These are phyloP conservation scores for Dalbergia cultrata DNA, from an alignment of 306 rosid species.

Conservation along the genomic window DNA sequence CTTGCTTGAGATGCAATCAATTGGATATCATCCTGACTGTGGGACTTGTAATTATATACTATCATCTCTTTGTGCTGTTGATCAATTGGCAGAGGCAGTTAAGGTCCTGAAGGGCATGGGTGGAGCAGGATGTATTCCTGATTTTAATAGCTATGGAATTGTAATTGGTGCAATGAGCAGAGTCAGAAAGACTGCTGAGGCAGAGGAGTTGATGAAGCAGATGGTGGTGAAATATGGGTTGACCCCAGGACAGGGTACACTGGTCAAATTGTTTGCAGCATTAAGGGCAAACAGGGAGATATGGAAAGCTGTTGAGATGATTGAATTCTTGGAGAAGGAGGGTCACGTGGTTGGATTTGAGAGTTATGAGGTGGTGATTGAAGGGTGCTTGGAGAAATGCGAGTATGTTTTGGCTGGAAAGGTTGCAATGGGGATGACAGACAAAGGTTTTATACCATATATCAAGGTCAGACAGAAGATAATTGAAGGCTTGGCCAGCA, in stretches of 20 bases:
- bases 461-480: constrained; percentile 78
- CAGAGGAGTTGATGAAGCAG: constrained; percentile 60
- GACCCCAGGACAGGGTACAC: constrained; percentile 71
- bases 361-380: constrained; percentile 76
- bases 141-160: constrained; percentile 66
- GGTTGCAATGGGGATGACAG: constrained; percentile 73
- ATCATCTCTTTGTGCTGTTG: constrained; percentile 74
- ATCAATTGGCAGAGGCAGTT: constrained; percentile 72
- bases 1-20: constrained; percentile 71
- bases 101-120: constrained; percentile 78
- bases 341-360: constrained; percentile 68
- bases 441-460: constrained; percentile 63
- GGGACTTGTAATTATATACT: constrained; percentile 72
- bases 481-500: constrained; percentile 74
- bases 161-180: constrained; percentile 69
- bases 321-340: constrained; percentile 70
- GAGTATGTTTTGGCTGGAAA: constrained; percentile 86
- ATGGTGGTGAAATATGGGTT: constrained; percentile 69
- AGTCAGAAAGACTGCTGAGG: constrained; percentile 65
- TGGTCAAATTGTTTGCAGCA: constrained; percentile 61
- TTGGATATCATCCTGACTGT: constrained; percentile 74
- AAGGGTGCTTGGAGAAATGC: constrained; percentile 77
- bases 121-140: constrained; percentile 79
- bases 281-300: constrained; percentile 76
- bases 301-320: constrained; percentile 71